Conservation (phyloP, 2,329 filamentous ascomycete genomes). For the Laburnicola sp. region DNA sequence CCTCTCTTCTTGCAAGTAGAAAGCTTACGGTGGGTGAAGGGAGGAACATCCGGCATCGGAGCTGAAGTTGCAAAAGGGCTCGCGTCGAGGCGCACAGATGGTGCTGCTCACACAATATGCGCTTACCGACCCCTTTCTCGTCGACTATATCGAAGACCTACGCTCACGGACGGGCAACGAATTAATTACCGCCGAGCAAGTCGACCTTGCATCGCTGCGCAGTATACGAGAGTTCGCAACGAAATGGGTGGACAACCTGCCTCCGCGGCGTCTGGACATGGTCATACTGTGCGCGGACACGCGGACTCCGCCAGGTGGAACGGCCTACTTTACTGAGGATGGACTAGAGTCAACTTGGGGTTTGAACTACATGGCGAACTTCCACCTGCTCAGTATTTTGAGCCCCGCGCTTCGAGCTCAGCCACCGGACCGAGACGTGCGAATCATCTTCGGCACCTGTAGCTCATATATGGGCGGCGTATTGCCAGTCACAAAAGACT, state of each 20-base stretch:
- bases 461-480: slow-evolving; percentile 82
- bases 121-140: slow-evolving; percentile 81
- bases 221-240: slow-evolving; percentile 92
- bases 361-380: slow-evolving; percentile 93
- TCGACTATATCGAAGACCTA: slow-evolving; percentile 89
- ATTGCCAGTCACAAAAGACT: slow-evolving; percentile 57
- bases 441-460: slow-evolving; percentile 84
- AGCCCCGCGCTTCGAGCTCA: slow-evolving; percentile 88
- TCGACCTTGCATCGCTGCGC: slow-evolving; percentile 85
- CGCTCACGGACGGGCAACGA: slow-evolving; percentile 76
- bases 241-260: slow-evolving; percentile 95
- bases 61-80: slow-evolving; percentile 74
- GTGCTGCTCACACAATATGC: slow-evolving; percentile 84
- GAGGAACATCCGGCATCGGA: slow-evolving; percentile 91
- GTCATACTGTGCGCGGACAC: slow-evolving; percentile 84
- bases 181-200: slow-evolving; percentile 92
- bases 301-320: slow-evolving; percentile 68
- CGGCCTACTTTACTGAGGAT: slow-evolving; percentile 67
- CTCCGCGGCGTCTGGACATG: slow-evolving; percentile 86
- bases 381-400: slow-evolving; percentile 88
- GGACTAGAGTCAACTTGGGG: slow-evolving; percentile 90
- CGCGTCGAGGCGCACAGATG: slow-evolving; percentile 82
- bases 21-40: slow-evolving; percentile 50
- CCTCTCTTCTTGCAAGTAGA: not conserved
- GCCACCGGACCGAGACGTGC: slow-evolving; percentile 89